A percentile compares a stretch with the other conserved stretches of the same genome.
Evolutionary conservation across 1,284 basidiomycete genomes (phyloP).

Genomic region (Ceraceosorus guamensis): DNA sequence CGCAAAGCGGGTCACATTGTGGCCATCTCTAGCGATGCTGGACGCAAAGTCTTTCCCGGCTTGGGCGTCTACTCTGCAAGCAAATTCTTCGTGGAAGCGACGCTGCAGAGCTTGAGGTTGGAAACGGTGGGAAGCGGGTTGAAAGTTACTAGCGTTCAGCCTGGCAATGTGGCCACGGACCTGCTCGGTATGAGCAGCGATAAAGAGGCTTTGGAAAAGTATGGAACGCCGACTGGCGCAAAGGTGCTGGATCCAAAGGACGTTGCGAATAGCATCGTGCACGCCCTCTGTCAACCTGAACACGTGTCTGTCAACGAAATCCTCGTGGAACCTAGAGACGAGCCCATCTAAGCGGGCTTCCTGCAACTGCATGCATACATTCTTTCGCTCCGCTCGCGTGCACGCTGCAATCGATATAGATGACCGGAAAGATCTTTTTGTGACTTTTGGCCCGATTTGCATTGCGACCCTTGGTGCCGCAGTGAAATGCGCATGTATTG

Average conservation of each 20-base stretch:
- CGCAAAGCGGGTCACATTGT: slow-evolving; percentile 39
- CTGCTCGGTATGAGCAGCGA: slow-evolving; percentile 44
- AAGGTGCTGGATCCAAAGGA: slow-evolving; percentile 39
- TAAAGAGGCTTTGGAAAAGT: slow-evolving; percentile 40
- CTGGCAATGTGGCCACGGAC: slow-evolving; percentile 43
- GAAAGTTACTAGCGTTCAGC: slow-evolving; percentile 40
- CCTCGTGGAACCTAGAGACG: slow-evolving; percentile 31
- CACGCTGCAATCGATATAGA: too few relatives aligned
- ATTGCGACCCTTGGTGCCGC: too few relatives aligned
- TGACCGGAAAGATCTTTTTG: too few relatives aligned
- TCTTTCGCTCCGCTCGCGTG: too few relatives aligned
- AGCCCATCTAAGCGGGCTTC: slow-evolving; percentile 38
- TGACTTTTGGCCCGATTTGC: too few relatives aligned
- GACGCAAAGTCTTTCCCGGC: slow-evolving; percentile 44
- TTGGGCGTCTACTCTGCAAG: slow-evolving; percentile 45
- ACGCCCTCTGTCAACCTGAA: slow-evolving; percentile 38
- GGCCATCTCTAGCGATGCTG: slow-evolving; percentile 46
- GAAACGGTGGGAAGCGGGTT: slow-evolving; percentile 41
- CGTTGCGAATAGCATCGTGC: slow-evolving; percentile 40
- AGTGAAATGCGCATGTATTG: too few relatives aligned
- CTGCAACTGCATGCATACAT: too few relatives aligned
- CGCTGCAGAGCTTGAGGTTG: slow-evolving; percentile 39
- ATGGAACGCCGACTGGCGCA: slow-evolving; percentile 42
- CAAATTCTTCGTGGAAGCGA: slow-evolving; percentile 47
- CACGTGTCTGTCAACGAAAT: slow-evolving; percentile 45